Percentiles rank a stretch among this genome's conserved stretches.
These are phyloP conservation scores for Xenosphaeropsis pyriputrescens DNA, from an alignment of 2,329 filamentous ascomycete genomes.

Conservation along the genomic window DNA sequence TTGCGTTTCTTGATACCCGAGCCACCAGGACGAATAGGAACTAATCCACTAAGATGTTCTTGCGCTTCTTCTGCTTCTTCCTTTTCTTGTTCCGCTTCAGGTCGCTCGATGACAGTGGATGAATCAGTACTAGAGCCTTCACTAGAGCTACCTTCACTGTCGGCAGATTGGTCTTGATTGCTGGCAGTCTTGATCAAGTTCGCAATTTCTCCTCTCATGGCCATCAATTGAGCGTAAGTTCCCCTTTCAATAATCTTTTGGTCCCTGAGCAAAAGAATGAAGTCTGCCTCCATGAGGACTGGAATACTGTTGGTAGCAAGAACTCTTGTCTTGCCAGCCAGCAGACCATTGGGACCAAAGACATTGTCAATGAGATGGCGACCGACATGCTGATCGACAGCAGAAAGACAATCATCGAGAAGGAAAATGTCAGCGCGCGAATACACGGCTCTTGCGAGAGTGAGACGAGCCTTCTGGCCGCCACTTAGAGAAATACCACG, in stretches of 20 bases:
- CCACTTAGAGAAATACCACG: conserved; percentile 91
- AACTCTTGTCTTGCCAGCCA: conserved; percentile 77
- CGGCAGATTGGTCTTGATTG: conserved; percentile 31
- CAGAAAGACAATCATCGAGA: conserved; percentile 85
- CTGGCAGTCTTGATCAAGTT: conserved; percentile 69
- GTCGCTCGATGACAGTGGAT: conserved; percentile 38
- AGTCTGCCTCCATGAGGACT: conserved; percentile 78
- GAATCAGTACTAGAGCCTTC: conserved; percentile 37
- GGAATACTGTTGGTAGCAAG: conserved; percentile 92
- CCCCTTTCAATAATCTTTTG: conserved; percentile 76
- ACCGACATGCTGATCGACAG: conserved; percentile 96
- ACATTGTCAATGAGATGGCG: conserved; percentile 91
- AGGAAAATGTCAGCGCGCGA: conserved; percentile 93
- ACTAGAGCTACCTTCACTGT: conserved; percentile 26
- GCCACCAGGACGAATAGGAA: conserved; percentile 49
- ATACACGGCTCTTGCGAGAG: conserved; percentile 86
- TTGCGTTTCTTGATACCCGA: conserved; percentile 38
- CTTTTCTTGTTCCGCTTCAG: conserved; percentile 34
- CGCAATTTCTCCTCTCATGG: conserved; percentile 83
- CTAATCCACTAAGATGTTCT: conserved; percentile 61
- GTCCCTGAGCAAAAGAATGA: conserved; percentile 72
- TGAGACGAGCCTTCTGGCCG: conserved; percentile 88
- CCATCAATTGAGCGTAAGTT: conserved; percentile 80
- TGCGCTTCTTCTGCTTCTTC: conserved; percentile 64
- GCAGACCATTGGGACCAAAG: conserved; percentile 68